These are phyloP conservation scores for Acer saccharum DNA, from an alignment of 345 rosid genomes.

Conservation along the genomic window DNA sequence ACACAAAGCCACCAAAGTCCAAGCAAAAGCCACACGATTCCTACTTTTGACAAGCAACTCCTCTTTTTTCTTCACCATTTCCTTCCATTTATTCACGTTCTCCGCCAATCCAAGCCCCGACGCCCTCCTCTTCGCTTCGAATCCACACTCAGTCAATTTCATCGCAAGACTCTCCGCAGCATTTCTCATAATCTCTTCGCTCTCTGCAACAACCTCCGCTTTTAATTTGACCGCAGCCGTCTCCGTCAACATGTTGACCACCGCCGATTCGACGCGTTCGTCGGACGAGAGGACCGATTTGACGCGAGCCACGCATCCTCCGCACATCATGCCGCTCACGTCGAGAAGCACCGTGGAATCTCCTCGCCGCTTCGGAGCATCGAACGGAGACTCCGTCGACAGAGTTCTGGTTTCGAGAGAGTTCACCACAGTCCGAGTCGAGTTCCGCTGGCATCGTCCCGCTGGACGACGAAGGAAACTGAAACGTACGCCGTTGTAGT, in stretches of 20 bases:
- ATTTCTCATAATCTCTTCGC: slow-evolving; percentile 28
- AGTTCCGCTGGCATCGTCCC: background rate
- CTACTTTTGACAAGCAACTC: slow-evolving; percentile 72
- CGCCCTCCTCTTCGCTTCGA: slow-evolving; percentile 73
- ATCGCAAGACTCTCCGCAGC: slow-evolving; percentile 64
- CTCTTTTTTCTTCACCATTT: slow-evolving; percentile 74
- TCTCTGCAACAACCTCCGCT: slow-evolving; percentile 32
- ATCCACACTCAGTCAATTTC: slow-evolving; percentile 83
- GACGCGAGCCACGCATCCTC: slow-evolving; percentile 88
- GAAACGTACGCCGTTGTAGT: slow-evolving; percentile 20
- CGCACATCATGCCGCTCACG: slow-evolving; percentile 94
- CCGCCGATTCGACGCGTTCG: slow-evolving; percentile 79
- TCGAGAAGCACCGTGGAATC: slow-evolving; percentile 66
- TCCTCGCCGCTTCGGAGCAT: slow-evolving; percentile 11
- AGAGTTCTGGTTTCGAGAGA: slow-evolving; percentile 54
- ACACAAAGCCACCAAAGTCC: slow-evolving; percentile 94
- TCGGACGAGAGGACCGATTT: slow-evolving; percentile 70
- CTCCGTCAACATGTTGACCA: slow-evolving; percentile 88
- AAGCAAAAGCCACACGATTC: slow-evolving; percentile 85
- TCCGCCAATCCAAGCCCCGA: slow-evolving; percentile 76
- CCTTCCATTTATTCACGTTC: slow-evolving; percentile 82
- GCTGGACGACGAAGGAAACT: background rate
- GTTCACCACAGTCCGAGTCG: slow-evolving; percentile 27
- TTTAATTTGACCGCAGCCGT: slow-evolving; percentile 76
- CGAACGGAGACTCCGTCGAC: slow-evolving; percentile 24